Evolutionary conservation across 2,329 filamentous ascomycete genomes (phyloP), one percentile per base, ranked within the genome.

Genomic region (Seiridium cupressi): DNA sequence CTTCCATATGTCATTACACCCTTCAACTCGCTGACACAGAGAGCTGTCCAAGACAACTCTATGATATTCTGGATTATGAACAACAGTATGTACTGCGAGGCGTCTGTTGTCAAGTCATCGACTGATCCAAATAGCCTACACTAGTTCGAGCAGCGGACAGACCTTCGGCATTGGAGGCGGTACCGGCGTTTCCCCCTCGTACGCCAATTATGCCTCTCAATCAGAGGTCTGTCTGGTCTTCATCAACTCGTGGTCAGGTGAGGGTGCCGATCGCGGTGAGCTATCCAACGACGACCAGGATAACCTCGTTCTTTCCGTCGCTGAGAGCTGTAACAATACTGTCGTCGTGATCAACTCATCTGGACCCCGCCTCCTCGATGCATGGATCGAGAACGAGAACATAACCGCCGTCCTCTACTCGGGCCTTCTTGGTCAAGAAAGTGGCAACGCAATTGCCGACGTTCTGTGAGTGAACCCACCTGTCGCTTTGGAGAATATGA

Each of bases 281-380:
- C 64, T 70, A 0, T 61, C 44, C 4, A 64, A 68, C 36, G 62
- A 64, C 3, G 63, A 63, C 1, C 65, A 68, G 49, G 86, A 90
- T 55, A 75, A 79, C 4, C 69, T 89, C 57, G 85, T 90, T 65
- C 74, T 80, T 55, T 84, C 84, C 40, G 85, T 88, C 7, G 81
- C 85, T 1, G 77, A 79, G 3, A 74, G 81, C 60, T 88, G 83
- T 76, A 87, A 87, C 76, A 90, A 90, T 75, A 90, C 87, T 9
- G 79, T 91, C 46, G 83, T 90, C 35, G 79, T 90, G 61, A 80
- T 90, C 60, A 88, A 90, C 74, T 84, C 83, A 8, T 82, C 85
- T 18, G 86, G 86, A 2, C 78, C 86, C 3, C 82, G 89, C 36
- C 73, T 88, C 7, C 73, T 89, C 40, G 79, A 84, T 59, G 76